Evolutionary conservation across 2,329 filamentous ascomycete genomes (phyloP), one percentile per base, ranked within the genome.

Genomic region (Phialophora chinensis): DNA sequence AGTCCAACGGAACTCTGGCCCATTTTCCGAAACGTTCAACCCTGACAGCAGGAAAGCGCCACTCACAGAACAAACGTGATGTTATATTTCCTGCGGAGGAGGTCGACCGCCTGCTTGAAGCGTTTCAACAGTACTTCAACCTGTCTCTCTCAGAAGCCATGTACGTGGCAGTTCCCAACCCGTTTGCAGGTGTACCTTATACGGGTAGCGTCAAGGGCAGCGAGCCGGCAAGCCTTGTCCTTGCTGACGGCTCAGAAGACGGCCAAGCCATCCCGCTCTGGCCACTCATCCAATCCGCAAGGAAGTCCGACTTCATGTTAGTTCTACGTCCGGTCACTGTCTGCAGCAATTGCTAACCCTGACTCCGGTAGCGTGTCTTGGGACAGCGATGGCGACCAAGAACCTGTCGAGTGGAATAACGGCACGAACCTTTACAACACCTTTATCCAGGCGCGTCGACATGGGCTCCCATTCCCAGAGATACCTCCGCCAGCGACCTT

Each of bases 181-280:
- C 68, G 12, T 70, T 65, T 50, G 53, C 58, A n/a, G 63, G 63
- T 4, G 44, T 54, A 55, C 8, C 29, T 27, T 31, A 27, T 53
- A 25, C 33, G 10, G 33, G 33, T 4, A 4, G 33, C 10, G 33
- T 12, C 33, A 35, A 35, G 33, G 33, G 33, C 10, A 35, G 33
- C 33, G 52, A 68, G 35, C 54, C 62, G 11, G 23, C 23, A 14
- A 60, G 38, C 27, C 50, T 63, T 29, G 52, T 29, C 44, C 73
- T 78, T 17, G 77, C 77, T 0, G 77, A 79, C 33, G 75, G 75
- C 0, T 76, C 76, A 52, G 72, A 78, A 23, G 63, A 69, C 0
- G 74, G 76, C 0, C 75, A 78, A 55, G 72, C 69, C 0, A 72
- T 77, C 2, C 64, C 67, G 2, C 56, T 64, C 31, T 66, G 57